phyloP scores from a whole-genome alignment of 106 monocot species.

The Amphibolis antarctica region DNA sequence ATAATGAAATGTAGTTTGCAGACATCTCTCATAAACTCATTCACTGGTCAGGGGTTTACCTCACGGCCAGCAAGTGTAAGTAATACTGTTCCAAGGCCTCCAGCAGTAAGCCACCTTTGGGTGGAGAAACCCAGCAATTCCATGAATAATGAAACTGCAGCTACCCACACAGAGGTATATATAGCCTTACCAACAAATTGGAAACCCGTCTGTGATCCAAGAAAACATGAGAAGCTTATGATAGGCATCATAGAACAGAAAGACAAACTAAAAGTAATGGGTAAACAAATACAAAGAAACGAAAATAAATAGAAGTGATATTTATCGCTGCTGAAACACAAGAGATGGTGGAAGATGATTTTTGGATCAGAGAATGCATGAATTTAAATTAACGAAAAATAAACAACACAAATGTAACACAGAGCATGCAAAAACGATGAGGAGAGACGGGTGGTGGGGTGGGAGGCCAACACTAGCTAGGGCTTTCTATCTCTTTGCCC shows the following conservation, averaged over 20 bases:
- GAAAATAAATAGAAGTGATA: not conserved
- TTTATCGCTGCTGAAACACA: no score
- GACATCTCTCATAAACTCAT: not conserved
- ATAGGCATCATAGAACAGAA: not conserved
- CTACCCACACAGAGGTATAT: constrained; percentile 80
- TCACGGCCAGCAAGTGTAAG: constrained; percentile 97
- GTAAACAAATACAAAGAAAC: not conserved
- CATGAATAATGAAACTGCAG: constrained; percentile 90
- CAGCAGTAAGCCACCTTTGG: constrained; percentile 94
- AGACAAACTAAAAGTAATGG: not conserved
- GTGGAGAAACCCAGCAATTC: constrained; percentile 92
- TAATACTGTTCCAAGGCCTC: constrained; percentile 93
- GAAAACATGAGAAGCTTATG: not conserved
- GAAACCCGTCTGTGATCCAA: constrained; percentile 69
- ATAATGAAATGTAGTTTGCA: no score
- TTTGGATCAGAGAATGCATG: no score
- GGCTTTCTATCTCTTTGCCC: no score
- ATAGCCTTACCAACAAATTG: constrained; percentile 85
- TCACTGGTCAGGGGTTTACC: constrained; percentile 20
- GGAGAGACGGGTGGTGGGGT: no score
- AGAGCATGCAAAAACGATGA: no score
- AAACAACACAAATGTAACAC: no score
- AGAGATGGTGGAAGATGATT: no score
- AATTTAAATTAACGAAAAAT: no score
- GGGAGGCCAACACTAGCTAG: no score